Percentiles rank a stretch among this genome's conserved stretches.
phyloP scores from a whole-genome alignment of 306 rosid species.

The Senna siamea region DNA sequence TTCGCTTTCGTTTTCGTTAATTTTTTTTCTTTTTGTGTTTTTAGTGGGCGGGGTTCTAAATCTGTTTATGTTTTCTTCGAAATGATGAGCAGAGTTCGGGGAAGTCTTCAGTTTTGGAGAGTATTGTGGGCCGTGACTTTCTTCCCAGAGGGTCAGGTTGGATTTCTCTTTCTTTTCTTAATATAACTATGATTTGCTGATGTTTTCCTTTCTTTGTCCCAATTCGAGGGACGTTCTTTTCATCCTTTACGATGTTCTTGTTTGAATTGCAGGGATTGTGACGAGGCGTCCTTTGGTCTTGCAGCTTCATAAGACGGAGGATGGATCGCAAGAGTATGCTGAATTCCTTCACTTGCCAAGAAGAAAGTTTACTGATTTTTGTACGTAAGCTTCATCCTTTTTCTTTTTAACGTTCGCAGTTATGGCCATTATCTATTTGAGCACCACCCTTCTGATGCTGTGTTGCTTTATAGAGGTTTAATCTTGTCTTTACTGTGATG shows the following conservation, averaged over 20 bases:
- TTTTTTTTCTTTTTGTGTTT: neutral
- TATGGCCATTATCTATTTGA: neutral
- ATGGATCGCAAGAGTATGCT: slow-evolving; percentile 75
- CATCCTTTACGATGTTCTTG: neutral
- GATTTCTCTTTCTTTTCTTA: neutral
- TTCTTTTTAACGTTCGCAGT: neutral
- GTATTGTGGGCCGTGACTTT: slow-evolving; percentile 97
- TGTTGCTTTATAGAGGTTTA: no score
- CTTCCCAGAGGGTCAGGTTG: slow-evolving; percentile 97
- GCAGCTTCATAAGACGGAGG: slow-evolving; percentile 92
- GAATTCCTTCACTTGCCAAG: slow-evolving; percentile 93
- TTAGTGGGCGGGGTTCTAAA: neutral
- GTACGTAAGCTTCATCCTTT: slow-evolving; percentile 43
- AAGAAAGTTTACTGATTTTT: slow-evolving; percentile 72
- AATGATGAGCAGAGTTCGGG: slow-evolving; percentile 82
- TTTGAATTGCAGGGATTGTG: slow-evolving; percentile 78
- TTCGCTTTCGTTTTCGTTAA: neutral
- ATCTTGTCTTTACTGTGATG: neutral
- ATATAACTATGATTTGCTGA: neutral
- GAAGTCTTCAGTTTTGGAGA: slow-evolving; percentile 94
- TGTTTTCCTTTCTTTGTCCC: neutral
- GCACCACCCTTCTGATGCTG: neutral
- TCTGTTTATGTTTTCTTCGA: slow-evolving; percentile 12
- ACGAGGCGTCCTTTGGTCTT: slow-evolving; percentile 94
- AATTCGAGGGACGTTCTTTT: neutral